Base-by-base conservation (phyloP, 345 rosid species). In the Sonneratia caseolaris region DNA sequence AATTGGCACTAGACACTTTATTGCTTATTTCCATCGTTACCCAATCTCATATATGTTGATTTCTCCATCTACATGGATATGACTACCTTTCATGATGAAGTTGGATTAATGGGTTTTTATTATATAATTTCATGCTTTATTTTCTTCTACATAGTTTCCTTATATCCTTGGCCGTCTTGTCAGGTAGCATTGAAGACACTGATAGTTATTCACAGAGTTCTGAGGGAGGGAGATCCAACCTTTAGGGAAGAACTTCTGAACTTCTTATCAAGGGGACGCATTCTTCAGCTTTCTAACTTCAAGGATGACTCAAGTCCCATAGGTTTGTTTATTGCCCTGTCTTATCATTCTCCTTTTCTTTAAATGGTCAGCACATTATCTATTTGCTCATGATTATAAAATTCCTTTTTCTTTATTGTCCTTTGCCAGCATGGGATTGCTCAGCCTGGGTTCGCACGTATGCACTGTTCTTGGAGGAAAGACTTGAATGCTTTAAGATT, bases 381-480 rank as follows among this genome's bases (percentile, higher is more conserved):
- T 11, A 69, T 9, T 14, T 27, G 66, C 71, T 12, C 5, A 11
- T 22, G 37, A 48, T 2, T 27, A 48, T 47, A 27, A 49, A 45
- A 32, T 47, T 18, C 5, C 35, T 43, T 12, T 9, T 36, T 53
- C 45, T 62, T 12, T 73, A 3, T 64, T 59, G 14, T 64, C 7
- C 35, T 68, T 72, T 48, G 57, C 51, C 82, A 96, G 98, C 99
- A 37, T 96, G 99, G 99, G 99, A 96, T 85, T 96, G 96, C 84
- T 96, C 99, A 64, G 97, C 95, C 53, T 96, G 99, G 99, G 98
- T 89, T 36, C 98, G 98, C 69, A 88, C 99, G 42, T 96, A 92
- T 86, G 96, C 96, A 24, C 82, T 87, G 71, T 92, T 88, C 84
- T 83, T 96, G 79, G 98, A 96, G 86, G 98, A 92, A 72, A 86